Conservation (phyloP, 2,329 filamentous ascomycete genomes). For the Plectosphaerella sp. region DNA sequence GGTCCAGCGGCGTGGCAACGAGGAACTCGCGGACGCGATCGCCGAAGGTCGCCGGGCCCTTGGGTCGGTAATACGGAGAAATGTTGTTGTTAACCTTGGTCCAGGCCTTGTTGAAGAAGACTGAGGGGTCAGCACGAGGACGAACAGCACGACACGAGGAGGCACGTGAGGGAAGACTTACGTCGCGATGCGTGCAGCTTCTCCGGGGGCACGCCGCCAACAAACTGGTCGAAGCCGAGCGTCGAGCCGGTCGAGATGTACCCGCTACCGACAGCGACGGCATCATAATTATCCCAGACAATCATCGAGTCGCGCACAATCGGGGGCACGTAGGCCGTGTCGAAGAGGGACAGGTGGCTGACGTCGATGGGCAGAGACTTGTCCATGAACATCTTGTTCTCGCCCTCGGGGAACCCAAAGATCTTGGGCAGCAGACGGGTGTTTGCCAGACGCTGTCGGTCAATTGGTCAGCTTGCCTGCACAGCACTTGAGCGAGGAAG, state of each 20-base stretch:
- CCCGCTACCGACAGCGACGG: constrained; percentile 33
- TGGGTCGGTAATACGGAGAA: constrained; percentile 23
- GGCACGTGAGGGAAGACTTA: not conserved
- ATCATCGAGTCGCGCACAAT: constrained; percentile 25
- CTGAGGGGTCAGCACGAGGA: constrained; percentile 8
- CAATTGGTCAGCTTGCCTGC: not conserved
- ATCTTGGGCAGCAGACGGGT: constrained; percentile 1
- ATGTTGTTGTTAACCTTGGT: constrained; percentile 27
- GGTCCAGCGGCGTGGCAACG: constrained; percentile 20
- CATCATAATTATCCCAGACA: constrained; percentile 34
- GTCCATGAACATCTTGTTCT: not conserved
- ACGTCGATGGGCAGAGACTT: constrained; percentile 21
- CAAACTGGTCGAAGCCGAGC: constrained; percentile 42
- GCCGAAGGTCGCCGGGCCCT: constrained; percentile 11
- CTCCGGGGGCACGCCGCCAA: constrained; percentile 32
- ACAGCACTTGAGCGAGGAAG: not conserved
- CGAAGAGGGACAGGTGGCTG: constrained; percentile 33
- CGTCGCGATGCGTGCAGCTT: constrained; percentile 7
- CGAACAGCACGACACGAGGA: not conserved
- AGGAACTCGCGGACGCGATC: constrained; percentile 26
- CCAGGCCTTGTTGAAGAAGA: constrained; percentile 29
- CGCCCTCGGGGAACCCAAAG: constrained; percentile 1
- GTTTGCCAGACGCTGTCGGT: not conserved
- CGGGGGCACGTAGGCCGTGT: constrained; percentile 36
- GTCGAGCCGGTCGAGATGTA: constrained; percentile 27